Base-by-base conservation (phyloP, 495 filamentous ascomycete species). In the Elaphomyces granulatus region DNA sequence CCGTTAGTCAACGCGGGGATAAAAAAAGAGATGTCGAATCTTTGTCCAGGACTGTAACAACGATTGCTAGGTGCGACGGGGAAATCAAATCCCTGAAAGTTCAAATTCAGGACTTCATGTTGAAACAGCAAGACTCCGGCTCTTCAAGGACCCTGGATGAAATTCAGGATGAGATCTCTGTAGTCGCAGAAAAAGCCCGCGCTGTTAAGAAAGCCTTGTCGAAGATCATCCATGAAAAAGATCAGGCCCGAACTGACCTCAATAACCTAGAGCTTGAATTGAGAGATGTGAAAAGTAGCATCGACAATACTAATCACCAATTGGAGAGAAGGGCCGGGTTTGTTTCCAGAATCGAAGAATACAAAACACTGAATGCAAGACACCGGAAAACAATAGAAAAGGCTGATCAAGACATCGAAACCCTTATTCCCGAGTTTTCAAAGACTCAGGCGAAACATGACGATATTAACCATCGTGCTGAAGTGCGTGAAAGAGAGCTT, bases 311-410 rank as follows among this genome's bases (percentile, higher is more conserved):
- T 9, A 70, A 69, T 35, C 77, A 79, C 48, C 72, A 87, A 48
- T 68, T 95, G 10, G 82, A 88, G 53, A 80, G 80, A 52, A 88
- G 84, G 60, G 68, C 70, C 31, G 64, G 67, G 20, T 61, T 94
- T 26, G 55, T 72, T 23, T 60, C 67, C 31, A 74, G 78, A 28
- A 74, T 96, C 26, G 78, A 82, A 21, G 78, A 83, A 44, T 72
- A 78, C 49, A 81, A 75, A 46, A 72, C 68, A 9, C 65, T 75
- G 19, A 87, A 77, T 47, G 56, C 40, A 15, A 69, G 79, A 47
- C 80, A 87, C 50, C 75, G 78, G 15, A 74, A 80, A 3, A 56
- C 66, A 14, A 79, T 87, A 8, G 66, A 74, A 43, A 55, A 67
- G 35, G 70, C 74, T 0, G 85, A 94, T 44, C 60, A 56, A 20